phyloP scores from a whole-genome alignment of 2,329 filamentous ascomycete genomes.

The Gliomastix tumulicola region DNA sequence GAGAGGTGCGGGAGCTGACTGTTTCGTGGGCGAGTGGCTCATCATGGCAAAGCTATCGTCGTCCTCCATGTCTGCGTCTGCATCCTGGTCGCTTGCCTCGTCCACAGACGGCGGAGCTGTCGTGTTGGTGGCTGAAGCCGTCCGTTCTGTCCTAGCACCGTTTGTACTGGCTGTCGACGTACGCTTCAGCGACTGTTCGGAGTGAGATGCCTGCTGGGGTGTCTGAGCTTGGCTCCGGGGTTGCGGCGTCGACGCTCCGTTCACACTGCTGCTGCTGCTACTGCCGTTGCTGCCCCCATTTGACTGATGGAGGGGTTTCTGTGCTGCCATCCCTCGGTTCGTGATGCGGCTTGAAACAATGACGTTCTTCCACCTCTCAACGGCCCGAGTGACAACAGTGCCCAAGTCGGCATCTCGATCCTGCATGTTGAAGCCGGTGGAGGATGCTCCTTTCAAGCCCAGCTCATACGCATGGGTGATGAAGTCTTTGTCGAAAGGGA shows the following conservation, averaged over 20 bases:
- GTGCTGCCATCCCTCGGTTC: slow-evolving; percentile 39
- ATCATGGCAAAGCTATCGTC: slow-evolving; percentile 48
- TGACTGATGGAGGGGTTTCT: slow-evolving; percentile 37
- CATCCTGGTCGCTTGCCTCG: slow-evolving; percentile 38
- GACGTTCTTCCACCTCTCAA: slow-evolving; percentile 56
- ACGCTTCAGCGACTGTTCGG: slow-evolving; percentile 15
- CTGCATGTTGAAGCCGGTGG: slow-evolving; percentile 38
- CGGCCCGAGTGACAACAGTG: slow-evolving; percentile 43
- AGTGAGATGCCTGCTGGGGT: slow-evolving; percentile 11
- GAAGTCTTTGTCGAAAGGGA: slow-evolving; percentile 43
- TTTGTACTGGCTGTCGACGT: slow-evolving; percentile 26
- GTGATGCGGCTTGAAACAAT: slow-evolving; percentile 42
- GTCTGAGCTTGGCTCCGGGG: slow-evolving; percentile 13
- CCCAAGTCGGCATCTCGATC: slow-evolving; percentile 46
- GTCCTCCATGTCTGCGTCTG: slow-evolving; percentile 49
- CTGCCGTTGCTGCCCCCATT: slow-evolving; percentile 8
- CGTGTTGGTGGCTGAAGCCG: slow-evolving; percentile 19
- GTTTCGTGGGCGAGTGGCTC: slow-evolving; percentile 28
- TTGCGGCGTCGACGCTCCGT: slow-evolving; percentile 13
- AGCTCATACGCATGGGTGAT: slow-evolving; percentile 39
- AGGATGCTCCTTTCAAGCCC: slow-evolving; percentile 27
- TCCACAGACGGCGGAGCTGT: slow-evolving; percentile 32
- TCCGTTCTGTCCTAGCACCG: slow-evolving; percentile 23
- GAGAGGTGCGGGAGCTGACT: slow-evolving; percentile 2
- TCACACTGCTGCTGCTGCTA: slow-evolving; percentile 12